Evolutionary conservation across 116 monocot species (phyloP), one percentile per base, ranked within the genome.

Genomic region (Phalaenopsis hybrid): DNA sequence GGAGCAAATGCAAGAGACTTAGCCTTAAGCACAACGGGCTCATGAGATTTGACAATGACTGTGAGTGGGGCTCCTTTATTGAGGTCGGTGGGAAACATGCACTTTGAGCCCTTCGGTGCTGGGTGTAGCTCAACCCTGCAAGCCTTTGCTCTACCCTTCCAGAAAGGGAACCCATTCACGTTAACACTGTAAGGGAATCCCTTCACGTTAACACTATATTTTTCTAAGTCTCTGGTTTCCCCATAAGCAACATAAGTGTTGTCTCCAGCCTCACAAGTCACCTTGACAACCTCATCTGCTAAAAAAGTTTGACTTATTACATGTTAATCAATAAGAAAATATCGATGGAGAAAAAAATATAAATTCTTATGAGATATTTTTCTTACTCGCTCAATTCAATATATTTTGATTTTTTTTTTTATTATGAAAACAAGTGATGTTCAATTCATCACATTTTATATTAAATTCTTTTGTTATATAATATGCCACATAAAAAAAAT

Each of bases 181-280:
- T n/a, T n/a, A n/a, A 28, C 28, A 28, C 28, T 28, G 28, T 28
- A 28, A 28, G 28, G 79, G 46, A 59, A 79, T 15, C 61, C 59
- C 9, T 63, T 79, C 11, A 79, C 61, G 13, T 16, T 41, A 63
- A 79, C 61, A n/a, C 79, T 79, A n/a, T 79, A 79, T 63, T 79
- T 79, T 79, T 61, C 79, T 2, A 43, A 61, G 41, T 45, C 43
- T 41, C 63, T 63, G 20, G 79, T 79, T 2, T 61, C 44, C 3
- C 61, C 79, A 63, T 61, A 79, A n/a, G 58, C 58, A 8, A 79
- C 55, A 33, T 78, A 78, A 52, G 50, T 31, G 0, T 78, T 57
- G 17, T 78, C 18, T 16, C 78, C 78, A 6, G 61, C 79, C 6
- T 57, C 43, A 20, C 79, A 79, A 37, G 79, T 79, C 17, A 59